Base-by-base conservation (phyloP, 805 yeast genomes). In the Komagataella pastoris region DNA sequence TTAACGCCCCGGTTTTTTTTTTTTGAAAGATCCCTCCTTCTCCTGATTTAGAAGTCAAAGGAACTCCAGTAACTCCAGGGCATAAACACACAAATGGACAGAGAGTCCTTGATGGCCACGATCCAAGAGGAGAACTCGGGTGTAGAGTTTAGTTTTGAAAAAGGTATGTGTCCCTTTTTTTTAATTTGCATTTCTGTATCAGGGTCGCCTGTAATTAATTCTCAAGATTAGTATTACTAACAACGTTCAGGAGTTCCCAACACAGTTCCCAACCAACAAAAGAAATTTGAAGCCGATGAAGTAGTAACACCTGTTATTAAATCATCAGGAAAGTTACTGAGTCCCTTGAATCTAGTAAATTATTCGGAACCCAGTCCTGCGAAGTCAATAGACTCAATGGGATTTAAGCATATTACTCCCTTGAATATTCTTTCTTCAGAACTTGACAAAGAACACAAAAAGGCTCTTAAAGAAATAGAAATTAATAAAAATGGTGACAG, bases 351-450 rank as follows among this genome's bases (percentile, higher is more conserved):
- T 19, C 10, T 17, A 47, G 49, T 17, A 12, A 47, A 40, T 17
- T 17, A 24, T 19, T 47, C 30, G n/a, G 49, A 54, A 24, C 21
- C 40, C 12, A 54, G 56, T 46, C 57, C 57, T 3, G 57, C 57
- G 14, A 36, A 24, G 2, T 55, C 57, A 8, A 50, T 55, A 6
- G 57, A 55, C 47, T 51, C 53, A 7, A 45, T 55, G 14, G 57
- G 57, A 3, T 52, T 55, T 24, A 23, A 49, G 40, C 47, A 52
- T 46, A 49, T 55, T 19, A 47, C 44, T 18, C 57, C 56, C 3
- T 44, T 55, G 36, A 40, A 46, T 7, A 51, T 55, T 30, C 40
- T 30, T 30, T 30, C 40, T 14, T 2, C 40, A 10, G 40, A 30
- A 30, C 40, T 2, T 3, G 40, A 30, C 5, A 30, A 10, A 30